Evolutionary conservation across 2,329 filamentous ascomycete genomes (phyloP).

Genomic region (Endoconidiophora laricicola): DNA sequence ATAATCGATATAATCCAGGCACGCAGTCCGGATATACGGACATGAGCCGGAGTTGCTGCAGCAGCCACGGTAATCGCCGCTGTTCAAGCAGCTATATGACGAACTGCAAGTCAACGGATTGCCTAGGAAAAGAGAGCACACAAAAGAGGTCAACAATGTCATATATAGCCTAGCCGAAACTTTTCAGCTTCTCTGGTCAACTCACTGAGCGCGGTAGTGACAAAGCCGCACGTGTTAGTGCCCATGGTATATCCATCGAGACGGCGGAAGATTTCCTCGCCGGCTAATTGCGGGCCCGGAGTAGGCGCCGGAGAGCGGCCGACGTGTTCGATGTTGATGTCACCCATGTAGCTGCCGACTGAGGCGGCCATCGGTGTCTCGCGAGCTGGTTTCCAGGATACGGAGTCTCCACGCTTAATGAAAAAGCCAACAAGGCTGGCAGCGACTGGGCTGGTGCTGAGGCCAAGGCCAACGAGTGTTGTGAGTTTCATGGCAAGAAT

Average conservation of each 20-base stretch:
- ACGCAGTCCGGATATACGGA: conserved; percentile 19
- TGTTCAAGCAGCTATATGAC: conserved; percentile 17
- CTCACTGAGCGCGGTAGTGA: conserved; percentile 18
- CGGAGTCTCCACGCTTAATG: conserved; percentile 15
- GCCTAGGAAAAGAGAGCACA: not conserved
- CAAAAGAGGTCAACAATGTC: not conserved
- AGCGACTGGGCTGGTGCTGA: conserved; percentile 13
- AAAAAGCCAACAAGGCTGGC: conserved; percentile 16
- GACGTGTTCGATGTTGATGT: conserved; percentile 15
- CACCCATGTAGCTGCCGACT: not conserved
- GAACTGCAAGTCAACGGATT: not conserved
- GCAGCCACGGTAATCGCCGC: conserved; percentile 19
- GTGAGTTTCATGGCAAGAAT: no score
- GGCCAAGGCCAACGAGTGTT: not conserved
- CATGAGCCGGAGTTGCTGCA: conserved; percentile 18
- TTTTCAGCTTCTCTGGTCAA: not conserved
- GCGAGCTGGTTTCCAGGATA: conserved; percentile 19
- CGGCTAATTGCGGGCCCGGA: conserved; percentile 17
- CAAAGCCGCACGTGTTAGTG: conserved; percentile 20
- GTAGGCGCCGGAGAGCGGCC: conserved; percentile 20
- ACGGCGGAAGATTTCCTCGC: conserved; percentile 18
- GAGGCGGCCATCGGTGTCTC: conserved; percentile 16
- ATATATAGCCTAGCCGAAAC: no score
- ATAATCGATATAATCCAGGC: conserved; percentile 19
- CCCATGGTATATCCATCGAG: conserved; percentile 18